Conservation (phyloP, 2,329 filamentous ascomycete species). For the Microascus cirrosus region DNA sequence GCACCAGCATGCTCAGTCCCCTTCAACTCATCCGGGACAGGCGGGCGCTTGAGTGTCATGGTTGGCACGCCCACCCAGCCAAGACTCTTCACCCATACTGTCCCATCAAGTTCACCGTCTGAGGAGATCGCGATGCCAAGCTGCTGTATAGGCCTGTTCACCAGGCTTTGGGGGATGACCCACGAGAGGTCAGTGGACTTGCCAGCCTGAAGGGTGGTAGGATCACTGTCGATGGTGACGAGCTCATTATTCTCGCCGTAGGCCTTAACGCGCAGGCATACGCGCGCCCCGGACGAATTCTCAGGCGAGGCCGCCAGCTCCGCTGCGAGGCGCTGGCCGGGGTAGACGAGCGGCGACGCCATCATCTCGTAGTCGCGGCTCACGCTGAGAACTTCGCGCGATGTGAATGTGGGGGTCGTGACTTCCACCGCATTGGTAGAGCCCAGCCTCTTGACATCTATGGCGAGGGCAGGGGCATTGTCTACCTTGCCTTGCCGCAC, state of each 20-base stretch:
- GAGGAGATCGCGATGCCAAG: background rate
- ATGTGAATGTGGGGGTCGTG: background rate
- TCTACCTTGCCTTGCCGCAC: background rate
- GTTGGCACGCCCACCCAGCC: background rate
- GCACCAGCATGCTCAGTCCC: background rate
- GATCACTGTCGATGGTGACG: background rate
- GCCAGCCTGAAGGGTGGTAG: background rate
- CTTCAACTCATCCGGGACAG: background rate
- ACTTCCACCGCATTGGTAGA: background rate
- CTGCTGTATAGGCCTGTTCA: background rate
- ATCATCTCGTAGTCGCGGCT: background rate
- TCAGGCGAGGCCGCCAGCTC: background rate
- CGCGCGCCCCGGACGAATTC: background rate
- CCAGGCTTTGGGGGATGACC: background rate
- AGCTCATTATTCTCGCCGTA: background rate
- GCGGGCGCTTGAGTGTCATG: background rate
- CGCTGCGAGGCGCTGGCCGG: background rate
- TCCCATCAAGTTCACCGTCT: background rate
- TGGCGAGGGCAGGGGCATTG: background rate
- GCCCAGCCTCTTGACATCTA: background rate
- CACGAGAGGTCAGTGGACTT: background rate
- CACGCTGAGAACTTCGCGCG: background rate
- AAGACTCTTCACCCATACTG: background rate
- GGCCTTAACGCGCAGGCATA: background rate
- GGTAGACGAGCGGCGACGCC: background rate